phyloP scores from a whole-genome alignment of 2,329 filamentous ascomycete genomes.

The Dryadomyces quercivorus region DNA sequence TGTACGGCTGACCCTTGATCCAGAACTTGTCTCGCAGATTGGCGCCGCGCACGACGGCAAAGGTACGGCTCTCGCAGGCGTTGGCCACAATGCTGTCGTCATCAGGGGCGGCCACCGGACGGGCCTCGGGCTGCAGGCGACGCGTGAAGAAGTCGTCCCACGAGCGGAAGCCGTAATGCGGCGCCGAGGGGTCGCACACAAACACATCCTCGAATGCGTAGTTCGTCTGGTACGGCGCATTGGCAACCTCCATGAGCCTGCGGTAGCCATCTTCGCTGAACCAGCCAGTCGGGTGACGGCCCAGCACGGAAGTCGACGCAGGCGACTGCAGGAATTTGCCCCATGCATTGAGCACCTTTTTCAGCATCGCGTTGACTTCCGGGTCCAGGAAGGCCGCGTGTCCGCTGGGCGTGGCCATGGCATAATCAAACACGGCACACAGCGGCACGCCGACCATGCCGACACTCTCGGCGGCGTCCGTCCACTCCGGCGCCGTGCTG shows the following conservation, averaged over 20 bases:
- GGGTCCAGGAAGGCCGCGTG: slow-evolving; percentile 42
- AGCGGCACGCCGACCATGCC: slow-evolving; percentile 44
- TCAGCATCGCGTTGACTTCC: slow-evolving; percentile 40
- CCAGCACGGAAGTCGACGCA: slow-evolving; percentile 39
- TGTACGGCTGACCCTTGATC: slow-evolving; percentile 59
- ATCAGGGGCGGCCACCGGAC: slow-evolving; percentile 45
- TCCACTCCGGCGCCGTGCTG: slow-evolving; percentile 38
- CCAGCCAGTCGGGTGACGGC: slow-evolving; percentile 35
- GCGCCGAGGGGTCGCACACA: slow-evolving; percentile 40
- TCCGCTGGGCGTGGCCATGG: slow-evolving; percentile 41
- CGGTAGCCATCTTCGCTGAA: slow-evolving; percentile 35
- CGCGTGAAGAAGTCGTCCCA: slow-evolving; percentile 63
- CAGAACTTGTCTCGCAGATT: slow-evolving; percentile 51
- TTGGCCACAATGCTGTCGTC: slow-evolving; percentile 45
- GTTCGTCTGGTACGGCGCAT: slow-evolving; percentile 27
- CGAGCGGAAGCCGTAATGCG: slow-evolving; percentile 48
- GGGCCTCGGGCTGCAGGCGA: slow-evolving; percentile 35
- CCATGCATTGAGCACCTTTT: slow-evolving; percentile 45
- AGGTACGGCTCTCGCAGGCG: slow-evolving; percentile 52
- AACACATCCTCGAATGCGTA: slow-evolving; percentile 48
- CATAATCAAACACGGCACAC: slow-evolving; percentile 40
- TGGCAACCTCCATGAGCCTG: slow-evolving; percentile 40
- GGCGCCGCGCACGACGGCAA: slow-evolving; percentile 35
- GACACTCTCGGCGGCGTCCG: slow-evolving; percentile 34
- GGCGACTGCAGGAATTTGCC: slow-evolving; percentile 40